phyloP scores from a whole-genome alignment of 176 grass and related monocot genomes.

The Aegilops longissima region DNA sequence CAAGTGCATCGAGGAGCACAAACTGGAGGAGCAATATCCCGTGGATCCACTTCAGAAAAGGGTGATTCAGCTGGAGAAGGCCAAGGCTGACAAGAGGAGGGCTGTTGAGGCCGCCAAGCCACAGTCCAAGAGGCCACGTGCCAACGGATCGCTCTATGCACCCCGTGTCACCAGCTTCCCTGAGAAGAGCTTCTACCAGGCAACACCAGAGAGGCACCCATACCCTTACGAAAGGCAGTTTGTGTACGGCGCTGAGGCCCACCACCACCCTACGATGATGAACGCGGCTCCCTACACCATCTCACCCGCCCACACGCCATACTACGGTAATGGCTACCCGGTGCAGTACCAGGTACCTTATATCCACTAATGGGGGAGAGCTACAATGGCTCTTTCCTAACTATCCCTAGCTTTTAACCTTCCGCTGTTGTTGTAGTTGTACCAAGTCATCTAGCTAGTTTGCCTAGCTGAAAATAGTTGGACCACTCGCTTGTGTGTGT shows the following conservation, averaged over 20 bases:
- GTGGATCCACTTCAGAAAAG: conserved; percentile 73
- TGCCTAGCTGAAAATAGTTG: conserved; percentile 46
- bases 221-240: conserved; percentile 71
- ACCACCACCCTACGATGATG: conserved; percentile 66
- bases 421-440: conserved; percentile 29
- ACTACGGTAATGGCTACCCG: conserved; percentile 79
- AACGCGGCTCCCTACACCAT: conserved; percentile 54
- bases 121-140: conserved; percentile 81
- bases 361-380: conserved; percentile 74
- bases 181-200: conserved; percentile 85
- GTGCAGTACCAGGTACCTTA: conserved; percentile 63
- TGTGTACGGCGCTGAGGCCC: conserved; percentile 53
- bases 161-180: conserved; percentile 47
- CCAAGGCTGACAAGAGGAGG: conserved; percentile 92
- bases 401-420: conserved; percentile 50
- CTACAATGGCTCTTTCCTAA: conserved; percentile 30
- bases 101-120: conserved; percentile 80
- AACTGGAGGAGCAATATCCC: conserved; percentile 73
- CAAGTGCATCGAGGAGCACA: conserved; percentile 96
- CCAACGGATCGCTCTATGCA: conserved; percentile 54
- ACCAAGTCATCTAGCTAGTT: conserved; percentile 34
- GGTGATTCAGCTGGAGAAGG: conserved; percentile 87
- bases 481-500: conserved; percentile 40
- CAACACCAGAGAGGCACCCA: conserved; percentile 56
- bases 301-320: conserved; percentile 54